Percentiles rank a stretch among this genome's conserved stretches.
Evolutionary conservation across 106 monocot species (phyloP).

Genomic region (Dioscorea alata): DNA sequence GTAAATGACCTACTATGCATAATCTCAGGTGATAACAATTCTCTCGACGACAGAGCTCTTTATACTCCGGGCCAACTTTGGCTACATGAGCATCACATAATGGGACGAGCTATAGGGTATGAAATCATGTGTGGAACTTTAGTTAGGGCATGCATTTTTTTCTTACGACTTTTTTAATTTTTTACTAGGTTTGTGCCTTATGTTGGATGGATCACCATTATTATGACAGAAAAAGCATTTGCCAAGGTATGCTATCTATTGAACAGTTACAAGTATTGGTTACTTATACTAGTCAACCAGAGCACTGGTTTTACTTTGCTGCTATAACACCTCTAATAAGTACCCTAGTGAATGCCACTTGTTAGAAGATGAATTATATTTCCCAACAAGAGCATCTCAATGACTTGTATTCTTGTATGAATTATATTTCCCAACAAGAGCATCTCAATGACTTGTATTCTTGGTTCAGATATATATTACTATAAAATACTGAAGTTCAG

Average conservation of each 20-base stretch:
- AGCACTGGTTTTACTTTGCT: too few species aligned
- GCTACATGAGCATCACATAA: constrained; percentile 85
- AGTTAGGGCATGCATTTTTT: neutral
- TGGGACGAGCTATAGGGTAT: constrained; percentile 86
- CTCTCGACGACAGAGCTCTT: constrained; percentile 68
- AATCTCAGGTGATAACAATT: constrained; percentile 78
- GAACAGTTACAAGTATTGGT: too few species aligned
- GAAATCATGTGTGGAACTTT: neutral
- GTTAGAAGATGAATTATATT: too few species aligned
- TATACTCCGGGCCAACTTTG: constrained; percentile 91
- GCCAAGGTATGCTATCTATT: constrained; percentile 37
- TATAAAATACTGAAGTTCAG: too few species aligned
- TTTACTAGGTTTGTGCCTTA: constrained; percentile 57
- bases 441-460: too few species aligned
- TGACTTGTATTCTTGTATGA: too few species aligned
- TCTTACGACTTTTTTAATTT: neutral
- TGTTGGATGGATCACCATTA: constrained; percentile 72
- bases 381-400: too few species aligned
- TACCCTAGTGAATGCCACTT: too few species aligned
- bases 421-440: too few species aligned
- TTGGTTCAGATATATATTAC: too few species aligned
- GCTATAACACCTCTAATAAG: too few species aligned
- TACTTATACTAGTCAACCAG: too few species aligned
- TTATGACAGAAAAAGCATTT: constrained; percentile 67
- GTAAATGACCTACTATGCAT: neutral